Evolutionary conservation across 2,329 filamentous ascomycete genomes (phyloP).

Genomic region (Paecilomyces sp.): DNA sequence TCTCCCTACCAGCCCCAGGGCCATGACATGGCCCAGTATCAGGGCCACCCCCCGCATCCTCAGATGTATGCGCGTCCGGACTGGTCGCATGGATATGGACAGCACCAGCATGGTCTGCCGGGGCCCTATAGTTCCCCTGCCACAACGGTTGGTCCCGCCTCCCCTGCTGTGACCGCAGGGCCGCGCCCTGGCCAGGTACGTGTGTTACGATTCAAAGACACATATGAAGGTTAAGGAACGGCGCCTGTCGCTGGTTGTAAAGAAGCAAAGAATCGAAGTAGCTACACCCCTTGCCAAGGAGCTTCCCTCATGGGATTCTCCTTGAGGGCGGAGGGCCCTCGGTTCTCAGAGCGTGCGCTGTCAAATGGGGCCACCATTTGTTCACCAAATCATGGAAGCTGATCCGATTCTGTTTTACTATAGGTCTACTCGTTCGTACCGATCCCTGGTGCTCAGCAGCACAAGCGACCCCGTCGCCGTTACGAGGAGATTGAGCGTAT

Average conservation of each 20-base stretch:
- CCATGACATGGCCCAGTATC: slow-evolving; percentile 76
- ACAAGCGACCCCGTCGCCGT: slow-evolving; percentile 85
- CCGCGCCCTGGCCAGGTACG: slow-evolving; percentile 57
- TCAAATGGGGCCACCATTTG: neutral
- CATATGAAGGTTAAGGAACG: slow-evolving; percentile 6
- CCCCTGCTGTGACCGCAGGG: slow-evolving; percentile 54
- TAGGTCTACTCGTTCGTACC: slow-evolving; percentile 97
- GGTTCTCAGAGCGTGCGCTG: neutral
- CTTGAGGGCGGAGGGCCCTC: neutral
- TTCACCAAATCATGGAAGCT: slow-evolving; percentile 6
- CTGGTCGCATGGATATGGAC: slow-evolving; percentile 39
- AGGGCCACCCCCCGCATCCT: slow-evolving; percentile 39
- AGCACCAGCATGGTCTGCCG: slow-evolving; percentile 41
- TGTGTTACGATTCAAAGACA: slow-evolving; percentile 33
- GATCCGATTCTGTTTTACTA: slow-evolving; percentile 28
- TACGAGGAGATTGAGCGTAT: slow-evolving; percentile 99
- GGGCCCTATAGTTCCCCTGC: slow-evolving; percentile 45
- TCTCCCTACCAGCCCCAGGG: slow-evolving; percentile 77
- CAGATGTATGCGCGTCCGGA: slow-evolving; percentile 43
- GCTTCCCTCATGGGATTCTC: neutral
- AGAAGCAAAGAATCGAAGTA: neutral
- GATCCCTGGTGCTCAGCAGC: slow-evolving; percentile 92
- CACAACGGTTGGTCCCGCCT: slow-evolving; percentile 53
- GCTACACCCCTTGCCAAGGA: neutral
- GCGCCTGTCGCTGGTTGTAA: slow-evolving; percentile 9